phyloP scores from a whole-genome alignment of 2,329 filamentous ascomycete species.

The Herpotrichia juniperi region DNA sequence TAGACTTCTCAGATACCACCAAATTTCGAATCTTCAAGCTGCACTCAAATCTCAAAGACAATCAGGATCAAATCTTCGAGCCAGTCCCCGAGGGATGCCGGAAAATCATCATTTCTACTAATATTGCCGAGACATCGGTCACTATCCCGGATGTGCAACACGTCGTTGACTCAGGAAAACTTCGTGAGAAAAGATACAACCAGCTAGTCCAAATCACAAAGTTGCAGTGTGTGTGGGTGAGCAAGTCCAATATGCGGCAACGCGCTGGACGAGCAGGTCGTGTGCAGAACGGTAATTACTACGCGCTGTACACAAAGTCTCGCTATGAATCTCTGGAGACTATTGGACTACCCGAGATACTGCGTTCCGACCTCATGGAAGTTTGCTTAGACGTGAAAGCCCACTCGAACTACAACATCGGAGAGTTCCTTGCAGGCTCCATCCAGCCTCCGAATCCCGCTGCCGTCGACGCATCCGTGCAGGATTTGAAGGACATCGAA shows the following conservation, averaged over 20 bases:
- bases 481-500: not conserved
- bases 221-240: not conserved
- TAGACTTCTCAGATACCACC: not conserved
- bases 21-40: not conserved
- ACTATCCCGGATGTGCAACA: constrained; percentile 2
- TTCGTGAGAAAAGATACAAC: constrained; percentile 2
- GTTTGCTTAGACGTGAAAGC: not conserved
- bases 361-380: not conserved
- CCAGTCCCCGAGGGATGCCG: not conserved
- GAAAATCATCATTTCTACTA: not conserved
- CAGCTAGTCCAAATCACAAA: not conserved
- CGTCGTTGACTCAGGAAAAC: constrained; percentile 1
- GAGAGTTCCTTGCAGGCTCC: constrained; percentile 1
- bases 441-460: not conserved
- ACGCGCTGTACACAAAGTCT: not conserved
- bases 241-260: constrained; percentile 1
- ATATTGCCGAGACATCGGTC: not conserved
- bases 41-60: not conserved
- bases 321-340: constrained; percentile 1
- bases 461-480: constrained; percentile 1
- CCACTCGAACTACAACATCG: not conserved
- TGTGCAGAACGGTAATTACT: not conserved
- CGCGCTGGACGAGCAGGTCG: not conserved
- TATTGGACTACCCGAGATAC: not conserved
- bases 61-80: not conserved